phyloP scores from a whole-genome alignment of 257 asterid species.

The Verbena officinalis region DNA sequence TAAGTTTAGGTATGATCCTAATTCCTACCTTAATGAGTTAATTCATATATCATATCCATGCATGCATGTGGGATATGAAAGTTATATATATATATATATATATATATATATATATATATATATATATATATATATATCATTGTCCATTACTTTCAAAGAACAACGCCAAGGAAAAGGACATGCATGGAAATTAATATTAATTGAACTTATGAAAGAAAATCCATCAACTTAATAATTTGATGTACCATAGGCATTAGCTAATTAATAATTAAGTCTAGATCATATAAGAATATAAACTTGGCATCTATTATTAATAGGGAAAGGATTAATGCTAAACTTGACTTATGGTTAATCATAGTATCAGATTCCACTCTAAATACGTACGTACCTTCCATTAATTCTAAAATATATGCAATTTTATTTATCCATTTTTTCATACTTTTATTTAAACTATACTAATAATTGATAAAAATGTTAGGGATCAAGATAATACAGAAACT shows the following conservation, averaged over 20 bases:
- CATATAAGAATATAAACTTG: not conserved
- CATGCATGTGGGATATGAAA: not conserved
- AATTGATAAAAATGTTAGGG: too few species aligned
- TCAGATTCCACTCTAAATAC: slow-evolving; percentile 14
- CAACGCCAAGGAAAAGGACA: slow-evolving; percentile 22
- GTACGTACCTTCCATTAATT: not conserved
- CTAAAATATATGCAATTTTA: too few species aligned
- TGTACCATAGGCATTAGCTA: not conserved
- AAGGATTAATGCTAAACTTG: slow-evolving; percentile 22
- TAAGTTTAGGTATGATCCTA: too few species aligned
- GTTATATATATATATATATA: slow-evolving; percentile 13
- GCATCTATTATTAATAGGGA: not conserved
- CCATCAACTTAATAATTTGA: slow-evolving; percentile 7
- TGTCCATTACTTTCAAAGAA: too few species aligned
- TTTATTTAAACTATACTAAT: not conserved
- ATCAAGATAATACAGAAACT: too few species aligned
- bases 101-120: too few species aligned
- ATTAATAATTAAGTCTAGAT: not conserved
- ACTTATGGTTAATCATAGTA: not conserved
- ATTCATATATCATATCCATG: not conserved
- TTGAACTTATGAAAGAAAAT: not conserved
- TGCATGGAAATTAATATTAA: not conserved
- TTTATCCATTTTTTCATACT: too few species aligned
- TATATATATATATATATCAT: too few species aligned
- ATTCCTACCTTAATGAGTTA: too few species aligned